These are phyloP conservation scores for Alternaria triticimaculans DNA, from an alignment of 2,329 filamentous ascomycete genomes.

Conservation along the genomic window DNA sequence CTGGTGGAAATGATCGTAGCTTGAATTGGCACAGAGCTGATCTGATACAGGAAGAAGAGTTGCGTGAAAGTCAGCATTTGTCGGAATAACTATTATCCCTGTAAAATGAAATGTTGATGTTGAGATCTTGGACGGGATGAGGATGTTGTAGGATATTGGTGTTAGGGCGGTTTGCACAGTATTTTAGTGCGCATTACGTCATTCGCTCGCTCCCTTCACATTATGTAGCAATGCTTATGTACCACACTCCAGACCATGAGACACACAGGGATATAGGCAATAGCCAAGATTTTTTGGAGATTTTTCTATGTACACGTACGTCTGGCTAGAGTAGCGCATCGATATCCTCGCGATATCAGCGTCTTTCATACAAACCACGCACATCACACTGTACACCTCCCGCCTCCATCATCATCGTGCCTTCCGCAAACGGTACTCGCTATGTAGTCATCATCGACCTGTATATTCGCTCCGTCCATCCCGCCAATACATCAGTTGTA, in stretches of 20 bases:
- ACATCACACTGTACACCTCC: background rate
- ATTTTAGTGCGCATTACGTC: constrained; percentile 8
- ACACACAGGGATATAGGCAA: background rate
- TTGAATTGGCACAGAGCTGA: too few relatives aligned
- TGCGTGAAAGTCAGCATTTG: background rate
- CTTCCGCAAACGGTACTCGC: background rate
- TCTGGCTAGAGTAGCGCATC: background rate
- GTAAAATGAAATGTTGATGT: background rate
- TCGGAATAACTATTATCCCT: background rate
- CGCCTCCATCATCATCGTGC: background rate
- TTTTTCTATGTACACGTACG: background rate
- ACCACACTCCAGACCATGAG: background rate
- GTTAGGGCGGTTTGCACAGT: background rate
- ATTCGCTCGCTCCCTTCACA: background rate
- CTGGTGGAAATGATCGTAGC: background rate
- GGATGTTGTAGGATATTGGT: background rate
- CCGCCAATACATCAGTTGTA: background rate
- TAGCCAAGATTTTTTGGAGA: background rate
- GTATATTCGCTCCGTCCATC: background rate
- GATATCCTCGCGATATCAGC: background rate
- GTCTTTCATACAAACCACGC: background rate
- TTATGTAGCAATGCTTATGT: background rate
- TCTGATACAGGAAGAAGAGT: background rate
- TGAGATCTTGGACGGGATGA: background rate
- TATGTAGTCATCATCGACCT: background rate